These are phyloP conservation scores for Styphnolobium japonicum DNA, from an alignment of 306 rosid species.

Conservation along the genomic window DNA sequence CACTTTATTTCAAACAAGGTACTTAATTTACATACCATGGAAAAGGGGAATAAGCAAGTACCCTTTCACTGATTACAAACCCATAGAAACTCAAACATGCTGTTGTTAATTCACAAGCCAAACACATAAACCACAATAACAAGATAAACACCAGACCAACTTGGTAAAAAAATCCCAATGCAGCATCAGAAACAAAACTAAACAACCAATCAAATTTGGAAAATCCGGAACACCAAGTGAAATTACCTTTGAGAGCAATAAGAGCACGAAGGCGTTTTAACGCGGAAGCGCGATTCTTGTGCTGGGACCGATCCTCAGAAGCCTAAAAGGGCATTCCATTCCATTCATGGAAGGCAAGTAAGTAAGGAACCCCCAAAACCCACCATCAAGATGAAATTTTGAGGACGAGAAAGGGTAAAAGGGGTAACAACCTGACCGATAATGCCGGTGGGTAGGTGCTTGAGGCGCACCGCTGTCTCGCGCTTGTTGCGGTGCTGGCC, in stretches of 20 bases:
- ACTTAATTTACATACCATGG: too few species aligned
- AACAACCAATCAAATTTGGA: too few species aligned
- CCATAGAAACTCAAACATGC: background rate
- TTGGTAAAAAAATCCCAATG: background rate
- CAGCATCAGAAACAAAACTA: too few species aligned
- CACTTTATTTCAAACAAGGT: background rate
- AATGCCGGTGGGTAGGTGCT: constrained; percentile 83
- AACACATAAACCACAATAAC: background rate
- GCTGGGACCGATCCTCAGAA: constrained; percentile 92
- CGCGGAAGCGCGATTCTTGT: constrained; percentile 85
- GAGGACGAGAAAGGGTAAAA: background rate
- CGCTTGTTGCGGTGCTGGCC: constrained; percentile 98
- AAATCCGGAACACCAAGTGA: too few species aligned
- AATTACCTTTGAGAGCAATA: constrained; percentile 68
- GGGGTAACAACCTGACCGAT: constrained; percentile 55
- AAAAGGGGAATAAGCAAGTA: too few species aligned
- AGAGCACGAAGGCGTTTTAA: constrained; percentile 76
- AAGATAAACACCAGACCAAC: background rate
- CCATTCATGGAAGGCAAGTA: too few species aligned
- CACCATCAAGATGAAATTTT: background rate
- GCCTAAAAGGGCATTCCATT: too few species aligned
- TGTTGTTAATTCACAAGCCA: background rate
- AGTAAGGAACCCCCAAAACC: too few species aligned
- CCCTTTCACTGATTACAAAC: too few species aligned
- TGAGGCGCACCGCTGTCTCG: constrained; percentile 83